Evolutionary conservation across 2,329 filamentous ascomycete species (phyloP), one percentile per base, ranked within the genome.

Genomic region (Zymoseptoria passerinii): DNA sequence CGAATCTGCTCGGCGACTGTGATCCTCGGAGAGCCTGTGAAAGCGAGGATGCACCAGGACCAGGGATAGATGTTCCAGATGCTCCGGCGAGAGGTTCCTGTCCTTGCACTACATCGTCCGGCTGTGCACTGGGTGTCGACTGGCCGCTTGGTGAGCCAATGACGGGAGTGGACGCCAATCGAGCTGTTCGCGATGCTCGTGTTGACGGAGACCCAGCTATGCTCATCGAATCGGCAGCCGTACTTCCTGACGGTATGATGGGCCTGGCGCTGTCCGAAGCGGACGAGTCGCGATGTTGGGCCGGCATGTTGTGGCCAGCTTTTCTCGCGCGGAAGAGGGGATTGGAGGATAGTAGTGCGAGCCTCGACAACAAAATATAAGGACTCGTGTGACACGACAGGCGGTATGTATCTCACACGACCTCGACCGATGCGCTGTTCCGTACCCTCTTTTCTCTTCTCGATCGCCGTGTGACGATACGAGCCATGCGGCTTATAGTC

Each of bases 31-130:
- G 77, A n/a, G 90, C 92, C 27, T 89, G 89, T 40, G 92, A 91
- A 56, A 97, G 82, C 61, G 91, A 92, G 27, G 92, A 96, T 53
- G 91, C 83, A 23, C 90, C 90, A 6, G 90, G 91, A 0, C 90
- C 90, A 6, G 86, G 83, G 7, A 84, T 75, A 53, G 83, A 87
- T 13, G 81, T 63, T 78, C 72, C 57, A 73, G 73, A 63, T 76
- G 78, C 60, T 73, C 83, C 55, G 81, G 81, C 59, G 83, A 95
- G 80, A 44, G 89, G 86, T 48, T 84, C 81, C 58, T 84, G 74
- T 63, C 63, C 69, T 64, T 55, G 80, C 49, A 87, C 85, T 58
- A 83, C 73, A 63, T 65, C 69, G 68, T 67, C 68, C 29, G 49
- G 54, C 53, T 49, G 28, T 54, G 27, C 59, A 55, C 58, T 56